Evolutionary conservation across 306 rosid genomes (phyloP), one percentile per base, ranked within the genome.

Genomic region (Quercus berberidifolia): DNA sequence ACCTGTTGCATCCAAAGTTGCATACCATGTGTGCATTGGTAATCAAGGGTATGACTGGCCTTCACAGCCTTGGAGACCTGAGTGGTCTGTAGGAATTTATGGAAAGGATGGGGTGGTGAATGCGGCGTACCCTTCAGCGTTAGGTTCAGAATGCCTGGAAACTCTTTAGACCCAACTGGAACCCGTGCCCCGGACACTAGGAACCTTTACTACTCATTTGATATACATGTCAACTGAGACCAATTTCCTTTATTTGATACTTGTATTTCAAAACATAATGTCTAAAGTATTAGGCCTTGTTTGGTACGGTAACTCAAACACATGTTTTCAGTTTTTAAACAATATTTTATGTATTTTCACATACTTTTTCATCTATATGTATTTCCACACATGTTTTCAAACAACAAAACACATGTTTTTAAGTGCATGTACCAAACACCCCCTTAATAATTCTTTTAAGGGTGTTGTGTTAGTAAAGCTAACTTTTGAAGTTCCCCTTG

Each of bases 11-110:
- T 74, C 94, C 56, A 87, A 78, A 76, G 83, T 91, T 69, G 89
- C 97, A 20, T 93, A 95, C 86, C 99, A 90, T 78, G 99, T 95
- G 49, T 92, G 99, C 83, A 93, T 93, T 58, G 99, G 99, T 18
- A 95, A 91, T 79, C 99, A 93, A 25, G 96, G 87, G 85, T 93
- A 91, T 76, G 74, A 93, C 73, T 95, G 99, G 99, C 94, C 98
- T 43, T 71, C 51, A 62, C 98, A 95, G 88, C 96, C 98, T 4
- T 92, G 90, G 90, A 93, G 86, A 78, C 97, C 98, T 4, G 89
- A 85, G 20, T 93, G 98, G 98, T 78, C 99, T 1, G 7, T 5
- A 14, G 33, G 74, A 1, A 76, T 73, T 74, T 95, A 89, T 28
- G 92, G 93, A 71, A 92, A 64, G 75, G 98, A 95, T 35, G 96